These are phyloP conservation scores for Mortierella alpina DNA, from an alignment of 192 early-diverging fungal species.

Conservation along the genomic window DNA sequence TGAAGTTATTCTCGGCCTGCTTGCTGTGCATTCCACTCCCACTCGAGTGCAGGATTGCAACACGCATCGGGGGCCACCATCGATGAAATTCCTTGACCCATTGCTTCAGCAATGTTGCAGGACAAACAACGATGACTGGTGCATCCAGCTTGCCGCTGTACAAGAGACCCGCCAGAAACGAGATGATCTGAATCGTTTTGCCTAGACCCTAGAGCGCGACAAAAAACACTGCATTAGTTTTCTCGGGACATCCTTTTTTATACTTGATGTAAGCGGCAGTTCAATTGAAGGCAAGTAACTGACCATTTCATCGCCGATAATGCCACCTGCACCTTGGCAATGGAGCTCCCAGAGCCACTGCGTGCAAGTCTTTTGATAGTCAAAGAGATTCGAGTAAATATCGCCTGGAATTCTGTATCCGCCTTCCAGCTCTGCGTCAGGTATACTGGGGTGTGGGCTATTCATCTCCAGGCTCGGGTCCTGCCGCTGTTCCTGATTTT, in stretches of 20 bases:
- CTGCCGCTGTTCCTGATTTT: slow-evolving; percentile 38
- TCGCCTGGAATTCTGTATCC: slow-evolving; percentile 81
- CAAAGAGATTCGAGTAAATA: slow-evolving; percentile 82
- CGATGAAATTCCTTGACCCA: slow-evolving; percentile 86
- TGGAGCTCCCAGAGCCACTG: slow-evolving; percentile 93
- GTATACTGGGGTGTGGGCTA: slow-evolving; percentile 58
- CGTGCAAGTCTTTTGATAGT: slow-evolving; percentile 89
- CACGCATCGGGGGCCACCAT: slow-evolving; percentile 90
- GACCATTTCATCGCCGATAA: slow-evolving; percentile 95
- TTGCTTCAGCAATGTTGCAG: slow-evolving; percentile 83
- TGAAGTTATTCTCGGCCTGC: slow-evolving; percentile 37
- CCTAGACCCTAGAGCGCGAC: slow-evolving; percentile 75
- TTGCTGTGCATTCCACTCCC: slow-evolving; percentile 77
- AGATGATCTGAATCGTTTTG: slow-evolving; percentile 92
- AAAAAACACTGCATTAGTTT: background rate
- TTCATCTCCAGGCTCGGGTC: slow-evolving; percentile 63
- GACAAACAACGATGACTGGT: slow-evolving; percentile 73
- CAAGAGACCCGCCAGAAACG: slow-evolving; percentile 83
- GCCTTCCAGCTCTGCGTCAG: slow-evolving; percentile 64
- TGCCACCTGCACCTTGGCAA: slow-evolving; percentile 87
- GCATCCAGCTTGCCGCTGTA: slow-evolving; percentile 66
- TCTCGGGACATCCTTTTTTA: background rate
- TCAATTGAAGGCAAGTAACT: background rate
- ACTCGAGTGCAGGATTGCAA: slow-evolving; percentile 87
- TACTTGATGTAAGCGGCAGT: background rate